These are phyloP conservation scores for Exserohilum turcica DNA, from an alignment of 2,329 filamentous ascomycete species.

Conservation along the genomic window DNA sequence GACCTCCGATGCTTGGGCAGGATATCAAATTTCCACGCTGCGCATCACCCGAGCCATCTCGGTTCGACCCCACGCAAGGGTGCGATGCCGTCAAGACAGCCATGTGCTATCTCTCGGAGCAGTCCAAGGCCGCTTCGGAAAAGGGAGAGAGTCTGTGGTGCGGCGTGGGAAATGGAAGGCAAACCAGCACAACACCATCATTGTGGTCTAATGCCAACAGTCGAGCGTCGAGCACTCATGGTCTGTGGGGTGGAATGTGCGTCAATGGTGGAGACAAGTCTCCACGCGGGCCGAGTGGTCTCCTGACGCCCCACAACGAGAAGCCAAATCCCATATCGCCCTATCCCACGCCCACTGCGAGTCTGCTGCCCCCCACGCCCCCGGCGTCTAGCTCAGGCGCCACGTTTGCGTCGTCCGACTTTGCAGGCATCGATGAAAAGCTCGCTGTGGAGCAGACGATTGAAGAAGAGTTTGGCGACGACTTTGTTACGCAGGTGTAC, in stretches of 20 bases:
- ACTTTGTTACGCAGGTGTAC: constrained; percentile 92
- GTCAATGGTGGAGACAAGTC: constrained; percentile 48
- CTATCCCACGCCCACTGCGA: constrained; percentile 42
- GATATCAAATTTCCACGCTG: constrained; percentile 83
- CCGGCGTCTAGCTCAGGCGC: constrained; percentile 35
- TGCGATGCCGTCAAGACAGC: constrained; percentile 56
- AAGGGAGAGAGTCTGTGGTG: constrained; percentile 65
- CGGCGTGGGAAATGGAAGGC: constrained; percentile 46
- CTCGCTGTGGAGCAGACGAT: constrained; percentile 55
- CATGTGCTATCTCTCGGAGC: constrained; percentile 58
- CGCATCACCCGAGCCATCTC: constrained; percentile 79
- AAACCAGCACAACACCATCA: constrained; percentile 39
- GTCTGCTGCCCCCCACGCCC: constrained; percentile 45
- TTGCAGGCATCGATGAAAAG: constrained; percentile 51
- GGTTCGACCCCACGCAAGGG: constrained; percentile 77
- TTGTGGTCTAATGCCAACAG: constrained; percentile 45
- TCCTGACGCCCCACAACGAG: constrained; percentile 56
- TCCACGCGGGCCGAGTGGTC: constrained; percentile 53
- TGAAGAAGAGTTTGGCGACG: constrained; percentile 74
- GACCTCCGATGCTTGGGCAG: constrained; percentile 84
- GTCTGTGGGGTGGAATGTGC: constrained; percentile 80
- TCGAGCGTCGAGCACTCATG: constrained; percentile 61
- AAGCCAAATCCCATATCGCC: constrained; percentile 51
- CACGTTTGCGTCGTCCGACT: constrained; percentile 33
- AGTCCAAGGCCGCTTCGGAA: constrained; percentile 50